phyloP scores from a whole-genome alignment of 2,329 filamentous ascomycete genomes.

The Fusarium sp. region DNA sequence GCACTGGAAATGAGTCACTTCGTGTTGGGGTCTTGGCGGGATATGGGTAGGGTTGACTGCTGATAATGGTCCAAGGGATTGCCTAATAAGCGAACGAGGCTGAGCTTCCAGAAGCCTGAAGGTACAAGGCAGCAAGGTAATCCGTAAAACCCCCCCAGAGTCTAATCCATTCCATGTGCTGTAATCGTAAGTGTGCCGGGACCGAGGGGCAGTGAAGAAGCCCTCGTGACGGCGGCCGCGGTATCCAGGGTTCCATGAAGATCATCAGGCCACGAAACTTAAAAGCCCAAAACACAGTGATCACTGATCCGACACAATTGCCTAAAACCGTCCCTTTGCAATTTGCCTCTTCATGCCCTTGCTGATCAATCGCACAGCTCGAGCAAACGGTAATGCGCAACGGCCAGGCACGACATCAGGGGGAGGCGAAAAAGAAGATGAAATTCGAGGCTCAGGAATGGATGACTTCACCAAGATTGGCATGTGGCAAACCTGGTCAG shows the following conservation, averaged over 20 bases:
- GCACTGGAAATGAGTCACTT: slow-evolving; percentile 24
- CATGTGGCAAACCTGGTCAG: slow-evolving; percentile 35
- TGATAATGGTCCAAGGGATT: background rate
- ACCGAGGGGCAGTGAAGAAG: background rate
- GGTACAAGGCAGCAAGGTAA: background rate
- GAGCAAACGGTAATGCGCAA: background rate
- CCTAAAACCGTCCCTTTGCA: background rate
- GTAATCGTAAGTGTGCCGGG: background rate
- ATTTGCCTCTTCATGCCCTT: slow-evolving; percentile 1
- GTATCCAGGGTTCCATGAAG: background rate
- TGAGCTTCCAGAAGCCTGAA: slow-evolving; percentile 27
- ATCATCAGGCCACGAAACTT: background rate
- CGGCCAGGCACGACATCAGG: slow-evolving; percentile 7
- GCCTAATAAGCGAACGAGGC: slow-evolving; percentile 14
- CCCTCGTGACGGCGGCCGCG: slow-evolving; percentile 8
- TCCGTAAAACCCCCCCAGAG: background rate
- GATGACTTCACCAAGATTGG: slow-evolving; percentile 33
- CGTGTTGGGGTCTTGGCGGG: slow-evolving; percentile 16
- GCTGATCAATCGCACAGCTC: background rate
- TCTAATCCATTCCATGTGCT: background rate
- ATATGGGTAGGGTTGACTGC: background rate
- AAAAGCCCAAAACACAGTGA: background rate
- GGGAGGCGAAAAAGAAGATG: slow-evolving; percentile 30
- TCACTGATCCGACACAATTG: background rate
- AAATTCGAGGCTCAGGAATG: slow-evolving; percentile 14